Evolutionary conservation across 495 filamentous ascomycete genomes (phyloP).

Genomic region (Aspergillus avenaceus): DNA sequence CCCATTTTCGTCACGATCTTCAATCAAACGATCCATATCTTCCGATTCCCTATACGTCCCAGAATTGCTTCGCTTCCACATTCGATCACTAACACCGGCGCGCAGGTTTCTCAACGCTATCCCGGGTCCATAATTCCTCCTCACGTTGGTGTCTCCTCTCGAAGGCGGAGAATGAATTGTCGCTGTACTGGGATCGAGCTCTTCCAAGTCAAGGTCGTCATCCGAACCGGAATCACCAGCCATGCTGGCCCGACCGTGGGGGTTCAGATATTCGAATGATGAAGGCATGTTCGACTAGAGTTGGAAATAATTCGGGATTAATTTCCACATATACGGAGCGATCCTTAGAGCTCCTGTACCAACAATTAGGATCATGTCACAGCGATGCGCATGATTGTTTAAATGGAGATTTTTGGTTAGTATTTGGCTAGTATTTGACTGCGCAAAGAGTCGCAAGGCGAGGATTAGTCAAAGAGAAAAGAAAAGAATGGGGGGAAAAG

Average conservation of each 20-base stretch:
- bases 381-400: slow-evolving; percentile 17
- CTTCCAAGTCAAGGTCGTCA: slow-evolving; percentile 61
- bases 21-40: slow-evolving; percentile 53
- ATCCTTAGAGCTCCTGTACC: slow-evolving; percentile 12
- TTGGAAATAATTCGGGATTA: not conserved
- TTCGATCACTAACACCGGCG: slow-evolving; percentile 59
- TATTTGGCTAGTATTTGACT: not conserved
- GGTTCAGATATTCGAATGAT: slow-evolving; percentile 37
- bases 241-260: slow-evolving; percentile 26
- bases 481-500: no score
- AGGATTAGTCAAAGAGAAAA: no score
- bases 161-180: slow-evolving; percentile 37
- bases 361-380: slow-evolving; percentile 21
- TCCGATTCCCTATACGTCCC: slow-evolving; percentile 41
- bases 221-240: slow-evolving; percentile 44
- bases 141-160: slow-evolving; percentile 33
- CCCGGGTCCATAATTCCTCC: slow-evolving; percentile 48
- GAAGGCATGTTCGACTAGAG: slow-evolving; percentile 31
- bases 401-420: slow-evolving; percentile 16
- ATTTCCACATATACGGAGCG: slow-evolving; percentile 7
- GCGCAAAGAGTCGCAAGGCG: not conserved
- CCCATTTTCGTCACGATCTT: slow-evolving; percentile 42
- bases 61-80: slow-evolving; percentile 49
- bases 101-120: slow-evolving; percentile 72
- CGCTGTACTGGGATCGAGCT: slow-evolving; percentile 60